phyloP scores from a whole-genome alignment of 495 filamentous ascomycete species.

The Echria macrotheca region DNA sequence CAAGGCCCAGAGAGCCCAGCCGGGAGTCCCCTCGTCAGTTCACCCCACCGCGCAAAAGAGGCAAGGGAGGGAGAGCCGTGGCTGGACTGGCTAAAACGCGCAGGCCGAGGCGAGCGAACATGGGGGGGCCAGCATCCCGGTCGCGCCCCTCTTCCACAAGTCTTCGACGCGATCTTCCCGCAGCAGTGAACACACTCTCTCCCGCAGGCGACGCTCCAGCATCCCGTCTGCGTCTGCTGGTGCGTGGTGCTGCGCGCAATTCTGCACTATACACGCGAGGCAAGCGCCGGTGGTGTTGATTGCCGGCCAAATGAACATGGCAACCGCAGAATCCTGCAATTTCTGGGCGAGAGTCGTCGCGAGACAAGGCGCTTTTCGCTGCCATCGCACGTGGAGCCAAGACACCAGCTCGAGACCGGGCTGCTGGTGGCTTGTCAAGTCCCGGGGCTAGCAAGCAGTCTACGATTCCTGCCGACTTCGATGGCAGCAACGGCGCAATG shows the following conservation, averaged over 20 bases:
- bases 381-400: slow-evolving; percentile 9
- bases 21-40: not conserved
- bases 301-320: slow-evolving; percentile 1
- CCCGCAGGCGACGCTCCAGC: not conserved
- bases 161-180: not conserved
- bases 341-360: not conserved
- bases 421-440: slow-evolving; percentile 5
- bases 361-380: not conserved
- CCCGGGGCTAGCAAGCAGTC: slow-evolving; percentile 8
- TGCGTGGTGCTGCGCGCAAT: not conserved
- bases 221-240: not conserved
- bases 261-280: slow-evolving; percentile 8
- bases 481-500: too few relatives aligned
- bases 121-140: not conserved
- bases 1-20: not conserved
- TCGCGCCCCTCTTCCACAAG: slow-evolving; percentile 6
- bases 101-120: not conserved
- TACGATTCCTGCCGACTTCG: too few relatives aligned
- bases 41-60: too few relatives aligned
- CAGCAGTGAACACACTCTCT: not conserved
- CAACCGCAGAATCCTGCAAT: too few relatives aligned
- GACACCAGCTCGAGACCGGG: not conserved
- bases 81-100: slow-evolving; percentile 5
- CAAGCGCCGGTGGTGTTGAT: slow-evolving; percentile 2
- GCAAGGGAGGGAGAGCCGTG: not conserved